phyloP scores from a whole-genome alignment of 148 eudicot species.

The Rhododendron ovatum region DNA sequence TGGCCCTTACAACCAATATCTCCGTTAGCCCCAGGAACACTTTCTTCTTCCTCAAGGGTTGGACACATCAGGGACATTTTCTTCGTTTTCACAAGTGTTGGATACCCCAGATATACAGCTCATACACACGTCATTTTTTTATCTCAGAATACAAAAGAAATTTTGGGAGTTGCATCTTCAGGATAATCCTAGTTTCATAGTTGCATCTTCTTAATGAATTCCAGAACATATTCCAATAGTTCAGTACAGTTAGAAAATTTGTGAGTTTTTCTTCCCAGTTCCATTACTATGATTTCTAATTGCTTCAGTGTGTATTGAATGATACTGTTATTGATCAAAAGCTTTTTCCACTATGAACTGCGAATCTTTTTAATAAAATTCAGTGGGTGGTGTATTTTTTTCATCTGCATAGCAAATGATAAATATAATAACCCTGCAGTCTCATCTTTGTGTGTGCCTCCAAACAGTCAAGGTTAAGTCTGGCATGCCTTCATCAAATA shows the following conservation, averaged over 20 bases:
- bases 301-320: not conserved
- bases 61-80: not conserved
- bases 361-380: not conserved
- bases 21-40: not conserved
- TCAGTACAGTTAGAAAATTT: not conserved
- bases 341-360: not conserved
- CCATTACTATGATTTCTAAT: not conserved
- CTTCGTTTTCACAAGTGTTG: not conserved
- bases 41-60: not conserved
- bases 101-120: not conserved
- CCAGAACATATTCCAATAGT: not conserved
- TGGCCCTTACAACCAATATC: not conserved
- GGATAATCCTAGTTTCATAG: not conserved
- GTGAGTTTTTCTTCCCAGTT: not conserved
- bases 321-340: not conserved
- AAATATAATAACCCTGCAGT: not conserved
- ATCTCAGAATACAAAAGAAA: not conserved
- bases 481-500: not conserved
- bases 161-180: not conserved
- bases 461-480: not conserved
- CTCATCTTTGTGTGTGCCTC: not conserved
- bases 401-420: not conserved
- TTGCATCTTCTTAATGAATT: not conserved
- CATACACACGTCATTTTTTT: not conserved
- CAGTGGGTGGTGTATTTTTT: not conserved